These are phyloP conservation scores for Pleurotus giganteus DNA, from an alignment of 768 basidiomycete genomes.

Conservation along the genomic window DNA sequence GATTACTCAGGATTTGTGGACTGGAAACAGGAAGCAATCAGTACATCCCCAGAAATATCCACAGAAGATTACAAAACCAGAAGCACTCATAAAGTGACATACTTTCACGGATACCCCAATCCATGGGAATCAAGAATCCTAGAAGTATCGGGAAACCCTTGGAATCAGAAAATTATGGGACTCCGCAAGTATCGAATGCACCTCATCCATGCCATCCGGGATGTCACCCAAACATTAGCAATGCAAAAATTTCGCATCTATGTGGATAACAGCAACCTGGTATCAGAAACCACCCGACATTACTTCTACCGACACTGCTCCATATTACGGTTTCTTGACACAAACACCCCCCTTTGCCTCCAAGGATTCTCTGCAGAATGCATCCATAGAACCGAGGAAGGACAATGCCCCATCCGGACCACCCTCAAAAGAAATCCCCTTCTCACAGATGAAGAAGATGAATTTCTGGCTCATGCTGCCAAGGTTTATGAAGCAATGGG, in stretches of 20 bases:
- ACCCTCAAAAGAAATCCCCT: background rate
- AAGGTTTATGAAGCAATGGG: background rate
- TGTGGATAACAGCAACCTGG: background rate
- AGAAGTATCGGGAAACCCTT: too few species aligned
- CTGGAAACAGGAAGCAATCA: too few species aligned
- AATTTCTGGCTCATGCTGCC: background rate
- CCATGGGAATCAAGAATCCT: background rate
- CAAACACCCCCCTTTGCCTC: background rate
- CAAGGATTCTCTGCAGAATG: slow-evolving; percentile 2
- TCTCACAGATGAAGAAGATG: background rate
- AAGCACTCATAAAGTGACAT: too few species aligned
- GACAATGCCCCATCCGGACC: background rate
- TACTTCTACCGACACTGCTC: background rate
- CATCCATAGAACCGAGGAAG: background rate
- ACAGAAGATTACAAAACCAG: too few species aligned
- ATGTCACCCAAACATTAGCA: background rate
- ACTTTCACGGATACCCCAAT: background rate
- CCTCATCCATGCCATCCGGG: too few species aligned
- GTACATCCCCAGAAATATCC: too few species aligned
- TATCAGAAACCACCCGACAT: background rate
- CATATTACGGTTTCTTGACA: background rate
- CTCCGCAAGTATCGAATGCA: background rate
- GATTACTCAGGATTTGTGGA: too few species aligned
- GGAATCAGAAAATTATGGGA: background rate
- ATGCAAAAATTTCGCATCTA: background rate